Conservation (phyloP, 2,329 filamentous ascomycete genomes). For the Colletotrichum tropicale region DNA sequence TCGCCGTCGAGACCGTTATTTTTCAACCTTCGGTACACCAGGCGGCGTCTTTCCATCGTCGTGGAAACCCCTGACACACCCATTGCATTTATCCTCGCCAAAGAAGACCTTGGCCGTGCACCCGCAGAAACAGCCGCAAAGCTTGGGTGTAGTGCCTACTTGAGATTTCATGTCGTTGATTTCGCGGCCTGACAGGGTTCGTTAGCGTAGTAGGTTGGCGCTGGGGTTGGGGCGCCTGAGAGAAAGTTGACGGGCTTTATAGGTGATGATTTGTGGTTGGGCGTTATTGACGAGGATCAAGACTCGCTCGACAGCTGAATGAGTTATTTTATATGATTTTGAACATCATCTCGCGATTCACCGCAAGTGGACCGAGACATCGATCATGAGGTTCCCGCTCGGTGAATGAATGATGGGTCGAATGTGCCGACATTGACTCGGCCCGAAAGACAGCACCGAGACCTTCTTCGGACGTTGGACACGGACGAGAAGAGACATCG, state of each 20-base stretch:
- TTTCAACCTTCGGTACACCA: neutral
- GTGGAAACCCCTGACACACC: neutral
- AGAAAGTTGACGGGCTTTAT: neutral
- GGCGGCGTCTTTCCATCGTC: neutral
- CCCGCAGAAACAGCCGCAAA: neutral
- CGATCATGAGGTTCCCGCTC: neutral
- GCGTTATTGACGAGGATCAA: neutral
- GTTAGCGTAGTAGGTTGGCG: neutral
- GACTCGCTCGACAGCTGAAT: accelerated
- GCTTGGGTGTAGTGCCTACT: neutral
- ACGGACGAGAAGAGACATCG: neutral
- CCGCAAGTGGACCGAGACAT: accelerated
- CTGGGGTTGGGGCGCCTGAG: neutral
- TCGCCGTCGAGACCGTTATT: neutral
- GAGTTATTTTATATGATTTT: too few relatives aligned
- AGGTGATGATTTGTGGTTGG: neutral
- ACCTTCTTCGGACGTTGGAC: too few relatives aligned
- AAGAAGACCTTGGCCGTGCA: neutral
- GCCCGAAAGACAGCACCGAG: neutral
- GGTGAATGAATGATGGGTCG: neutral
- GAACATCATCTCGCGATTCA: too few relatives aligned
- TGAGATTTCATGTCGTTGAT: neutral
- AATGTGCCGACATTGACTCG: neutral
- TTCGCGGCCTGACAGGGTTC: neutral
- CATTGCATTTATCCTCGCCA: neutral